Percentiles rank a stretch among this genome's conserved stretches.
These are phyloP conservation scores for Melanogaster broomeanus DNA, from an alignment of 768 basidiomycete genomes.

Conservation along the genomic window DNA sequence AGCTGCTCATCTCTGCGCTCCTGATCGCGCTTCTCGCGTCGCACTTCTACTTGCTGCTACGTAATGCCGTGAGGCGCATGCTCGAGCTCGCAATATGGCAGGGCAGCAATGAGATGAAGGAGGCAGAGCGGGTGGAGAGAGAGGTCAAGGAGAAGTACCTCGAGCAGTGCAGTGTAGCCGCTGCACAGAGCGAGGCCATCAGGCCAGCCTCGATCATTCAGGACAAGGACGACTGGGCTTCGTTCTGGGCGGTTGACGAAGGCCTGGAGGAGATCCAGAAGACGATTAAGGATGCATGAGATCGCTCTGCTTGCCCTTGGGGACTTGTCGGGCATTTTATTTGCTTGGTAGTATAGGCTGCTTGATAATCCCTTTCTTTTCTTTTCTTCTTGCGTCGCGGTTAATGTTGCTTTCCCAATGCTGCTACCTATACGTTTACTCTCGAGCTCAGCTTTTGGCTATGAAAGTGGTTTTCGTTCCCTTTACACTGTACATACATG, in stretches of 20 bases:
- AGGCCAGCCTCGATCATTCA: conserved; percentile 1
- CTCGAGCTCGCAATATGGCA: conserved; percentile 80
- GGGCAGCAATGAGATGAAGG: conserved; percentile 64
- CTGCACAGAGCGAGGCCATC: not conserved
- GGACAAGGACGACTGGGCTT: conserved; percentile 30
- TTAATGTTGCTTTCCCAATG: too few relatives aligned
- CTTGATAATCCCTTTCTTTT: conserved; percentile 2
- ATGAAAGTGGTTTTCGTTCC: not conserved
- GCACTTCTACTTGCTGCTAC: conserved; percentile 79
- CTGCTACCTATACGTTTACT: not conserved
- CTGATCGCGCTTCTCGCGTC: conserved; percentile 81
- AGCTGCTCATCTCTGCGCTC: conserved; percentile 61
- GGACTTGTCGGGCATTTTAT: not conserved
- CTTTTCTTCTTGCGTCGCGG: not conserved
- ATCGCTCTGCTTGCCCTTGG: not conserved
- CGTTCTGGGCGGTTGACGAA: conserved; percentile 75
- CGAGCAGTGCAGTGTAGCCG: conserved; percentile 15
- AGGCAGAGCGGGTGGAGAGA: conserved; percentile 56
- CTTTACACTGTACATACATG: not conserved
- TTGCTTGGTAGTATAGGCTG: not conserved
- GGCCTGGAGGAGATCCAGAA: conserved; percentile 72
- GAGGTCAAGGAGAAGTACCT: conserved; percentile 49
- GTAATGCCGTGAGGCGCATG: conserved; percentile 61
- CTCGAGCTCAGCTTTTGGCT: not conserved
- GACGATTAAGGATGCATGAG: conserved; percentile 59